phyloP scores from a whole-genome alignment of 495 filamentous ascomycete genomes.

The Schizothecium vesticola region DNA sequence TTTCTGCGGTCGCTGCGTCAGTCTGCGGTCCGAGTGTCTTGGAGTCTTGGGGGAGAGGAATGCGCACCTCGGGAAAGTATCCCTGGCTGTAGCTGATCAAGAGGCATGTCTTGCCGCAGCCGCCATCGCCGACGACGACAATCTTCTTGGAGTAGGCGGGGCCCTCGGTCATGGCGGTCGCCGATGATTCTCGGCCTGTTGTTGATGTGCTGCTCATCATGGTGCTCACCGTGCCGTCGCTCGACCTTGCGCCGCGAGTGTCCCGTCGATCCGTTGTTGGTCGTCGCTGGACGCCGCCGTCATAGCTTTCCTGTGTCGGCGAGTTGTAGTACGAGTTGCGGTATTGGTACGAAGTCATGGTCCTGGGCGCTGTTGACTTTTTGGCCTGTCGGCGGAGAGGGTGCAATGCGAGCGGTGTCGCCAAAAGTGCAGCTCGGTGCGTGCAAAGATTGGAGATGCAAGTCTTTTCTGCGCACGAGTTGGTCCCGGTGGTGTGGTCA shows the following conservation, averaged over 20 bases:
- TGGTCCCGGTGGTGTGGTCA: neutral
- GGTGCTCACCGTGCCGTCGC: conserved; percentile 79
- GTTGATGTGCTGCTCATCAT: conserved; percentile 57
- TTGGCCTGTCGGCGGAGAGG: neutral
- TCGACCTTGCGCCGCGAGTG: conserved; percentile 42
- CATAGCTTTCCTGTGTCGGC: conserved; percentile 34
- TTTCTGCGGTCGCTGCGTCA: conserved; percentile 59
- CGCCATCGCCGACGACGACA: conserved; percentile 95
- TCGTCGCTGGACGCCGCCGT: conserved; percentile 34
- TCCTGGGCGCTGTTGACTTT: conserved; percentile 17
- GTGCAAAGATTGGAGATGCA: neutral
- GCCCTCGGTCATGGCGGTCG: conserved; percentile 80
- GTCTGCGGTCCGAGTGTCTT: neutral
- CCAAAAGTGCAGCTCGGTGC: neutral
- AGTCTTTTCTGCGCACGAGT: neutral
- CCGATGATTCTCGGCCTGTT: conserved; percentile 65
- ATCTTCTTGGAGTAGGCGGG: conserved; percentile 97
- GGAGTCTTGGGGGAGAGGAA: neutral
- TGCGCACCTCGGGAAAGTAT: conserved; percentile 89
- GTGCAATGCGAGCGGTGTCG: neutral
- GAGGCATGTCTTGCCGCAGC: conserved; percentile 97
- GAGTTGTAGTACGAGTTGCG: conserved; percentile 41
- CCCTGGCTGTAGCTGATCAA: conserved; percentile 97
- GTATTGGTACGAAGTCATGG: conserved; percentile 42
- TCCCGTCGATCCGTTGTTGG: conserved; percentile 33